Percentiles rank a stretch among this genome's conserved stretches.
These are phyloP conservation scores for Taphrina pruni DNA, from an alignment of 1,139 yeast species.

Conservation along the genomic window DNA sequence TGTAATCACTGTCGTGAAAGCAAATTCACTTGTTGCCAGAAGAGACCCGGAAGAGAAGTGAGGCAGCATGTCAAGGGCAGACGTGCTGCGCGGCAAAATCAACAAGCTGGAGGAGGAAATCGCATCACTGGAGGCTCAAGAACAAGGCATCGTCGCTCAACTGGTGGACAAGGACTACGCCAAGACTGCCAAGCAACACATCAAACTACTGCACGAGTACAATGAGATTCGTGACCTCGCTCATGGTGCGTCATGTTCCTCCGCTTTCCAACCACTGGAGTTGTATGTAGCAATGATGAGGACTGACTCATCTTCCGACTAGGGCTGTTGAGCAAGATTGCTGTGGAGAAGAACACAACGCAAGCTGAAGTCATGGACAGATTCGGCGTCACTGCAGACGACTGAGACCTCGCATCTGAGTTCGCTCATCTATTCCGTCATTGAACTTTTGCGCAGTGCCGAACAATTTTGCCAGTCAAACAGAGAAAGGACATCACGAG, in stretches of 20 bases:
- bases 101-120: conserved; percentile 63
- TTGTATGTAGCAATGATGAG: neutral
- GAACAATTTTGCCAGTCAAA: too few species aligned
- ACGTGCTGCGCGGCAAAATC: conserved; percentile 56
- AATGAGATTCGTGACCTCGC: conserved; percentile 62
- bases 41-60: too few species aligned
- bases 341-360: conserved; percentile 58
- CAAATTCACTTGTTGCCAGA: too few species aligned
- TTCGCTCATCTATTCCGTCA: too few species aligned
- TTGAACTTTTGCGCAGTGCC: too few species aligned
- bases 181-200: conserved; percentile 56
- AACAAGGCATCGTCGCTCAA: conserved; percentile 4
- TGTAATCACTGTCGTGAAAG: too few species aligned
- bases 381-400: conserved; percentile 51
- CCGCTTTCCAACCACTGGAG: neutral
- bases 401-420: conserved; percentile 5
- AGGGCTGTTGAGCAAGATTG: conserved; percentile 59
- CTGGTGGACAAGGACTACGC: conserved; percentile 9
- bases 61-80: conserved; percentile 2
- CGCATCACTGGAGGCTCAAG: conserved; percentile 62
- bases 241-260: neutral
- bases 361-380: conserved; percentile 56
- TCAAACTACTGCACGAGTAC: conserved; percentile 56
- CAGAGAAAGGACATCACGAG: too few species aligned
- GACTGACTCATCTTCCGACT: conserved; percentile 43